These are phyloP conservation scores for Batkoa obscura DNA, from an alignment of 371 early-diverging fungal genomes.

Conservation along the genomic window DNA sequence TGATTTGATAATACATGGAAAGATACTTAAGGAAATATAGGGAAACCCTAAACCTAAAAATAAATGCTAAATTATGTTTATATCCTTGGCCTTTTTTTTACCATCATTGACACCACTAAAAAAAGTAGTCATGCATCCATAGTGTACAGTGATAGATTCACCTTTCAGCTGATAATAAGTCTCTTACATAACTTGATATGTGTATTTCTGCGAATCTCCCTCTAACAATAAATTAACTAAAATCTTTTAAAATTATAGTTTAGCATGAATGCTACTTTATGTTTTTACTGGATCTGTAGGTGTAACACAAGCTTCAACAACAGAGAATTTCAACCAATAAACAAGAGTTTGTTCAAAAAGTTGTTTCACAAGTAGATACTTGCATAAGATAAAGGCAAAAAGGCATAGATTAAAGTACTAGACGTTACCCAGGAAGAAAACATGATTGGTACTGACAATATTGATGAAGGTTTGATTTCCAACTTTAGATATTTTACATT, in stretches of 20 bases:
- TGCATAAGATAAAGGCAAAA: conserved; percentile 43
- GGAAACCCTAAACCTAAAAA: conserved; percentile 50
- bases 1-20: conserved; percentile 23
- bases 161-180: conserved; percentile 73
- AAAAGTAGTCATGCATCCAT: background rate
- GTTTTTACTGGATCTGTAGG: conserved; percentile 82
- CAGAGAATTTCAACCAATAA: conserved; percentile 36
- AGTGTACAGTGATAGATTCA: conserved; percentile 5
- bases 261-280: background rate
- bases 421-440: conserved; percentile 65
- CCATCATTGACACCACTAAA: conserved; percentile 58
- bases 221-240: conserved; percentile 80
- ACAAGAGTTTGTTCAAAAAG: background rate
- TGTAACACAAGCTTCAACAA: conserved; percentile 73
- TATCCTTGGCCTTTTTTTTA: conserved; percentile 2
- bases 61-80: conserved; percentile 7
- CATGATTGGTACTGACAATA: conserved; percentile 74
- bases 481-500: conserved; percentile 31
- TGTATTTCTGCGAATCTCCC: conserved; percentile 84
- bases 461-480: conserved; percentile 43
- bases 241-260: conserved; percentile 18
- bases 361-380: conserved; percentile 9
- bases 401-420: conserved; percentile 39
- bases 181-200: conserved; percentile 57
- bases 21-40: conserved; percentile 58